These are phyloP conservation scores for Salvia rosmarinus DNA, from an alignment of 257 asterid genomes.

Conservation along the genomic window DNA sequence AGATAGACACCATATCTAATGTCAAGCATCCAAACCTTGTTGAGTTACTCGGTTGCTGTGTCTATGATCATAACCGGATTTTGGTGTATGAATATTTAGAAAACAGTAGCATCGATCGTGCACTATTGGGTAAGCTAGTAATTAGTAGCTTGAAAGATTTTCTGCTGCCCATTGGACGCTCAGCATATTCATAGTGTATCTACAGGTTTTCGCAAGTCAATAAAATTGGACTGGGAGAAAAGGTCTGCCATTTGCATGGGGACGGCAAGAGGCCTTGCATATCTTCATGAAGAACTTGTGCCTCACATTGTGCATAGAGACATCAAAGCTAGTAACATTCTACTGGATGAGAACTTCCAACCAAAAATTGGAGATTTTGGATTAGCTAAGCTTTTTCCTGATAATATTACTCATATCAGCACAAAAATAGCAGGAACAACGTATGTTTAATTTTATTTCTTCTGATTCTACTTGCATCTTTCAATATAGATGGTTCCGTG, in stretches of 20 bases:
- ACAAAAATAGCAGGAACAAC: conserved; percentile 91
- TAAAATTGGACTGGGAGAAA: conserved; percentile 65
- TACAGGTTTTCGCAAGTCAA: conserved; percentile 56
- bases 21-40: conserved; percentile 92
- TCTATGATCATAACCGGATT: conserved; percentile 62
- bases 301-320: conserved; percentile 91
- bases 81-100: conserved; percentile 81
- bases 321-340: conserved; percentile 91
- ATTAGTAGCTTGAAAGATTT: conserved; percentile 22
- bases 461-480: conserved; percentile 26
- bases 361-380: conserved; percentile 98
- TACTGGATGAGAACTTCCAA: conserved; percentile 63
- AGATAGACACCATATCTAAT: conserved; percentile 78
- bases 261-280: conserved; percentile 80
- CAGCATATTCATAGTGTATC: conserved; percentile 28
- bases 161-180: conserved; percentile 8
- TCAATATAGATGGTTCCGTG: conserved; percentile 18
- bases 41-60: conserved; percentile 83
- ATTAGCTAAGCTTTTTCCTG: conserved; percentile 91
- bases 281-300: conserved; percentile 81
- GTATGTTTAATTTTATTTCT: conserved; percentile 50
- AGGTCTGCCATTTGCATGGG: conserved; percentile 81
- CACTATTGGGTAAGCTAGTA: conserved; percentile 62
- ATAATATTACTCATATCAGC: conserved; percentile 89
- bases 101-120: conserved; percentile 79